phyloP scores from a whole-genome alignment of 441 rosid species.

The Populus trichocarpa region DNA sequence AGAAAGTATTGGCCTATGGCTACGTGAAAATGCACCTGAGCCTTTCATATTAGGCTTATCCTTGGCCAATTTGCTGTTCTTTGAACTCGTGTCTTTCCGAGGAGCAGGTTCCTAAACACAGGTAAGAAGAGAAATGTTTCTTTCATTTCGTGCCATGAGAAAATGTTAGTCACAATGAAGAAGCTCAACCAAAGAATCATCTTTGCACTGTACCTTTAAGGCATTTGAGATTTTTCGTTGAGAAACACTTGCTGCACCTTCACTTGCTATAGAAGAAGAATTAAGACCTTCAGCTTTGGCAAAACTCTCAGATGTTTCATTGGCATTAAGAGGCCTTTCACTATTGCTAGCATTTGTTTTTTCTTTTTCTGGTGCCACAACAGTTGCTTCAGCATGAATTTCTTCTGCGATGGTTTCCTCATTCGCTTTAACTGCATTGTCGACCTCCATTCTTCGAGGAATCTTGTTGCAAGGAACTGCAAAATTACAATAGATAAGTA shows the following conservation, averaged over 20 bases:
- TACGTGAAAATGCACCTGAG: conserved; percentile 31
- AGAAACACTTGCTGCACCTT: conserved; percentile 27
- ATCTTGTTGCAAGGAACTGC: conserved; percentile 19
- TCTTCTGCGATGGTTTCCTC: conserved; percentile 32
- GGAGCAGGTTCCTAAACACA: conserved; percentile 37
- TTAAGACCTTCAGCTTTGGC: conserved; percentile 24
- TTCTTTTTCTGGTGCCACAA: conserved; percentile 28
- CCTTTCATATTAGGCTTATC: conserved; percentile 48
- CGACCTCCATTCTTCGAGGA: conserved; percentile 50
- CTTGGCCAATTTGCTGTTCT: conserved; percentile 42
- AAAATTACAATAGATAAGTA: conserved; percentile 17
- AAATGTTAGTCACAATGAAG: too few species aligned
- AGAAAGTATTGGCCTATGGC: conserved; percentile 47
- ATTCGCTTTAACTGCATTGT: conserved; percentile 28
- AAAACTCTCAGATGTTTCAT: conserved; percentile 27
- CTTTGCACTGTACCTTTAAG: conserved; percentile 33
- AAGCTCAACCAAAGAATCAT: too few species aligned
- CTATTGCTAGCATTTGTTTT: conserved; percentile 24
- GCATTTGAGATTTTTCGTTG: conserved; percentile 35
- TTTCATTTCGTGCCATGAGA: not conserved
- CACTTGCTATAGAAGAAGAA: conserved; percentile 23
- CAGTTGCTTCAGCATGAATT: conserved; percentile 25
- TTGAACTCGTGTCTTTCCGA: conserved; percentile 24
- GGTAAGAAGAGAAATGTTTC: not conserved
- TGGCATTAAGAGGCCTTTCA: conserved; percentile 16